phyloP scores from a whole-genome alignment of 768 basidiomycete genomes.

The Hemileccinum impolitum region DNA sequence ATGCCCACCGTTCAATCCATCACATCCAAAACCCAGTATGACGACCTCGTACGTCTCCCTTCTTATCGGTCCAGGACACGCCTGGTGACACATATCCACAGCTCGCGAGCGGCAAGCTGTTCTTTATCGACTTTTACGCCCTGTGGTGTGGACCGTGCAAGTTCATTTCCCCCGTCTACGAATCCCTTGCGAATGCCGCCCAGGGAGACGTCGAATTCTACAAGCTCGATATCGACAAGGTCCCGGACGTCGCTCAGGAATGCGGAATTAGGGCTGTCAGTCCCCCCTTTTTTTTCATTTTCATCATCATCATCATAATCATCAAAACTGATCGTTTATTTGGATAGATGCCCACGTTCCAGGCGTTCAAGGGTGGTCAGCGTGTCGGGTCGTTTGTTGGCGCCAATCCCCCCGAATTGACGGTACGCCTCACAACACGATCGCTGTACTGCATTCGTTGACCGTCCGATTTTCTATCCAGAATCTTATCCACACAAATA shows the following conservation, averaged over 20 bases:
- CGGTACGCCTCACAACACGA: not conserved
- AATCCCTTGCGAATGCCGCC: not conserved
- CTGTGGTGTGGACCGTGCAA: slow-evolving; percentile 21
- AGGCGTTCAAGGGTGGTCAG: not conserved
- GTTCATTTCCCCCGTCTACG: slow-evolving; percentile 14
- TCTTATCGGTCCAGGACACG: not conserved
- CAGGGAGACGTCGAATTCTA: slow-evolving; percentile 48
- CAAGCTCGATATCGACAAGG: slow-evolving; percentile 69
- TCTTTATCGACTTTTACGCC: slow-evolving; percentile 22
- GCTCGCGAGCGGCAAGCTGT: not conserved
- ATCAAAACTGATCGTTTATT: not conserved
- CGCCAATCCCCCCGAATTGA: not conserved
- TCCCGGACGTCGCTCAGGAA: slow-evolving; percentile 45
- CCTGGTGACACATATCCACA: not conserved
- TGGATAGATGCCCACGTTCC: slow-evolving; percentile 21
- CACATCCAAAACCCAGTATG: not conserved
- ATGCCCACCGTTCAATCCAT: slow-evolving; percentile 3
- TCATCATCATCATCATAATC: not conserved
- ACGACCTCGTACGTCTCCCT: slow-evolving; percentile 5
- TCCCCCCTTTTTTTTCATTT: not conserved
- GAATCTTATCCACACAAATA: no score
- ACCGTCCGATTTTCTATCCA: no score
- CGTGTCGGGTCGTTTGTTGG: not conserved
- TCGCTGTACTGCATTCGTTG: no score
- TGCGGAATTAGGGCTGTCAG: slow-evolving; percentile 55